A percentile compares a stretch with the other conserved stretches of the same genome.
Conservation (phyloP, 176 grass and related monocot genomes). For the Panicum miliaceum region DNA sequence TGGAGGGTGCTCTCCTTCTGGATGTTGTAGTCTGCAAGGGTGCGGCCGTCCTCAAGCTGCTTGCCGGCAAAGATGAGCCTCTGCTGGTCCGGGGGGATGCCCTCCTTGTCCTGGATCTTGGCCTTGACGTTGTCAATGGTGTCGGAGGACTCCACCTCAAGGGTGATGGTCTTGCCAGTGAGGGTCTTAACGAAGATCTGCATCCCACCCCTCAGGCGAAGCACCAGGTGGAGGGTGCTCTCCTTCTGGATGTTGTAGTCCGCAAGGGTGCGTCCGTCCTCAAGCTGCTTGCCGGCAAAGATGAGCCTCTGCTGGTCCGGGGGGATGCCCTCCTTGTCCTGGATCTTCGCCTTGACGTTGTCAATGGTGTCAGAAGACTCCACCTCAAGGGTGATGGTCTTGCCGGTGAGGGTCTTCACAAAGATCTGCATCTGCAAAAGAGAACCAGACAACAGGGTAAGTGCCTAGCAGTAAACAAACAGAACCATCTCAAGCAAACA, state of each 20-base stretch:
- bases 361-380: constrained; percentile 60
- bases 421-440: constrained; percentile 66
- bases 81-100: constrained; percentile 65
- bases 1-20: constrained; percentile 66
- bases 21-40: constrained; percentile 60
- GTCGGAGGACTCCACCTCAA: constrained; percentile 59
- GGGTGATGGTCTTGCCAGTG: constrained; percentile 60
- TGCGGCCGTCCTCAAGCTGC: constrained; percentile 62
- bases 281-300: constrained; percentile 65
- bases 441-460: neutral
- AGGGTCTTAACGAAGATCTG: constrained; percentile 58
- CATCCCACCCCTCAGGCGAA: too few relatives aligned
- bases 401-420: constrained; percentile 51
- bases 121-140: constrained; percentile 67
- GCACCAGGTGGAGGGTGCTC: constrained; percentile 38
- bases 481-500: neutral
- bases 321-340: constrained; percentile 71
- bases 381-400: constrained; percentile 69
- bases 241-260: constrained; percentile 81
- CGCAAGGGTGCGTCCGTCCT: constrained; percentile 57
- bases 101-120: constrained; percentile 82
- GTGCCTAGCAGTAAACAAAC: neutral
- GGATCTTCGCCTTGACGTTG: constrained; percentile 76
- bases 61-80: constrained; percentile 58
- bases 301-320: constrained; percentile 68